Conservation (phyloP, 2,329 filamentous ascomycete genomes). For the Bipolaris zeicola region DNA sequence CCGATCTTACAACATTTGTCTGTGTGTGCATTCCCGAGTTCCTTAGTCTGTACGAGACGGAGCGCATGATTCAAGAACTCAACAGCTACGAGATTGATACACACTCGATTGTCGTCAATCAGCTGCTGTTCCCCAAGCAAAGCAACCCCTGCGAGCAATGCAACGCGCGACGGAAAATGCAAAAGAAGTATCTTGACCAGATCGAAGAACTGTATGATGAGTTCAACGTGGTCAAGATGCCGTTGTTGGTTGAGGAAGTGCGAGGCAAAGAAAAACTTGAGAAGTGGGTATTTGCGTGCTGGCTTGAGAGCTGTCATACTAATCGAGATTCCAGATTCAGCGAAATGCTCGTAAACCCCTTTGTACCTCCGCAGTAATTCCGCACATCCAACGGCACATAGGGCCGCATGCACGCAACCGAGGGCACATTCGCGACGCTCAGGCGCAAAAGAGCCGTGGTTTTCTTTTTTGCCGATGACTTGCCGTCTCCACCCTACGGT, state of each 20-base stretch:
- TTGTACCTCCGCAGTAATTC: conserved; percentile 64
- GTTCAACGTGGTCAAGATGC: conserved; percentile 99
- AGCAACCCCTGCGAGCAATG: conserved; percentile 92
- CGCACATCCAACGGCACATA: not conserved
- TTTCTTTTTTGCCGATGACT: conserved; percentile 8
- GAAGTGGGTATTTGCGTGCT: conserved; percentile 53
- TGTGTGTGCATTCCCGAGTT: conserved; percentile 99
- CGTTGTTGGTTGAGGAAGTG: conserved; percentile 91
- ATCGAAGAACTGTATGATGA: conserved; percentile 98
- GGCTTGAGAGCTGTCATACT: conserved; percentile 3
- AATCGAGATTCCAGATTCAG: conserved; percentile 63
- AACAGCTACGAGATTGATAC: conserved; percentile 93
- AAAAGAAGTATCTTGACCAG: conserved; percentile 98
- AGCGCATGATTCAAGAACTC: conserved; percentile 99
- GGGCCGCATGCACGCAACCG: not conserved
- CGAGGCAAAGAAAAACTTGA: conserved; percentile 92
- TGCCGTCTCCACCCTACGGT: conserved; percentile 5
- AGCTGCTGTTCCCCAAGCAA: conserved; percentile 88
- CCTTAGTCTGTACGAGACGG: conserved; percentile 94
- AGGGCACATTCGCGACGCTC: conserved; percentile 1
- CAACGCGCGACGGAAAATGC: conserved; percentile 93
- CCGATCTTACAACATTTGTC: conserved; percentile 93
- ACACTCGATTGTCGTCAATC: conserved; percentile 97
- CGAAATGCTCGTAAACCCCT: conserved; percentile 80
- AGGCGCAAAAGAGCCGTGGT: not conserved